Evolutionary conservation across 495 filamentous ascomycete genomes (phyloP).

Genomic region (Penicillium antarcticum): DNA sequence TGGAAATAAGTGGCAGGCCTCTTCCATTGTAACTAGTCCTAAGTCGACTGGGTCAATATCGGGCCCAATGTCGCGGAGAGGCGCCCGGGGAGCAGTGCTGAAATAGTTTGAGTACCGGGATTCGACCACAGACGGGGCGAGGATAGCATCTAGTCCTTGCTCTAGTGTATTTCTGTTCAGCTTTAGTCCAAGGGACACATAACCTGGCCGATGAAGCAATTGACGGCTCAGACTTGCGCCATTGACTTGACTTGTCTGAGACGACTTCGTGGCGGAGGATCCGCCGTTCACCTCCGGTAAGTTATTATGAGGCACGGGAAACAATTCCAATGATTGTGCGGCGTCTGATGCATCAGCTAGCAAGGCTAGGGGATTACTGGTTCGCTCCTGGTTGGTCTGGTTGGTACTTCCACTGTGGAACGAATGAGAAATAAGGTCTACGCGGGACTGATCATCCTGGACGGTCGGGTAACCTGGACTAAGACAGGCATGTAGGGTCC

Average conservation of each 20-base stretch:
- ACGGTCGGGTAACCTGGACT: background rate
- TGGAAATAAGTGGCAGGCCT: conserved; percentile 52
- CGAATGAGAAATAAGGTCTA: background rate
- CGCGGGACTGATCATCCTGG: background rate
- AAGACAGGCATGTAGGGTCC: background rate
- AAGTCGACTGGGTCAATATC: conserved; percentile 63
- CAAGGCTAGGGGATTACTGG: conserved; percentile 24
- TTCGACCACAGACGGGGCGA: background rate
- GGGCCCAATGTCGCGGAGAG: conserved; percentile 44
- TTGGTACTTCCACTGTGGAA: background rate
- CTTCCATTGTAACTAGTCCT: conserved; percentile 54
- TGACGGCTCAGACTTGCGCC: background rate
- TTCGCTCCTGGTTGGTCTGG: conserved; percentile 10
- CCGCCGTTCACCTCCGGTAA: background rate
- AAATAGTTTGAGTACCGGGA: conserved; percentile 21
- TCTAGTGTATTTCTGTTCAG: conserved; percentile 13
- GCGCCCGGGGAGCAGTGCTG: background rate
- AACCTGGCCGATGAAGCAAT: conserved; percentile 13
- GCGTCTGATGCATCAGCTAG: conserved; percentile 23
- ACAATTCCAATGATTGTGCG: conserved; percentile 10
- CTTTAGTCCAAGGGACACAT: conserved; percentile 22
- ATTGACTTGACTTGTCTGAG: background rate
- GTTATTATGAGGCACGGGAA: background rate
- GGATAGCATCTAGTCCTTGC: conserved; percentile 13
- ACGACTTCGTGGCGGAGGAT: background rate